phyloP scores from a whole-genome alignment of 108 stramenopile genomes.

The Nitzschia sp. region DNA sequence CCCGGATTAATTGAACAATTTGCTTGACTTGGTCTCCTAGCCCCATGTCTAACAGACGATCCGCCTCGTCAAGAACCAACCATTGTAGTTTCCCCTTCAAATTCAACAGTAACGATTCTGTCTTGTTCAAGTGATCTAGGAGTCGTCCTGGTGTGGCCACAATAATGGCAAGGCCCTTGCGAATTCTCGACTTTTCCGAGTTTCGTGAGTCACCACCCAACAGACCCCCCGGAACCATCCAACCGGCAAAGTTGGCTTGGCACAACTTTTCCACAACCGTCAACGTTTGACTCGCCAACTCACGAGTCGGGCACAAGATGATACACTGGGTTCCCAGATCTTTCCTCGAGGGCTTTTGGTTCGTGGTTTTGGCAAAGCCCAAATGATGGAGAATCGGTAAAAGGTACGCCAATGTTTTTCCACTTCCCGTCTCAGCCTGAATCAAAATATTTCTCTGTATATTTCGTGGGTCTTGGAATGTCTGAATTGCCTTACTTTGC shows the following conservation, averaged over 20 bases:
- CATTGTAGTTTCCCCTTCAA: constrained; percentile 74
- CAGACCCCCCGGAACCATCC: constrained; percentile 89
- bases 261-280: constrained; percentile 57
- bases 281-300: constrained; percentile 87
- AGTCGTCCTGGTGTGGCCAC: constrained; percentile 98
- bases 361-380: constrained; percentile 26
- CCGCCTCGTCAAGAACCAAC: constrained; percentile 96
- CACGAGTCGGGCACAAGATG: constrained; percentile 94
- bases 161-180: constrained; percentile 90
- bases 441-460: constrained; percentile 72
- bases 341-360: constrained; percentile 23
- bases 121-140: constrained; percentile 92
- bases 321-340: constrained; percentile 66
- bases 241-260: constrained; percentile 67
- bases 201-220: constrained; percentile 94
- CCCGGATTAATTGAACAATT: constrained; percentile 78
- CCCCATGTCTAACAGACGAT: constrained; percentile 94
- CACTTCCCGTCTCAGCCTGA: constrained; percentile 91
- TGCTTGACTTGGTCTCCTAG: constrained; percentile 89
- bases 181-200: constrained; percentile 93
- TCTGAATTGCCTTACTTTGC: constrained; percentile 53
- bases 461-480: constrained; percentile 21
- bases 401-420: constrained; percentile 89
- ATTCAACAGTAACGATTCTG: constrained; percentile 71
- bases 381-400: constrained; percentile 74